Evolutionary conservation across 2,329 filamentous ascomycete genomes (phyloP).

Genomic region (Esteya vermicola): DNA sequence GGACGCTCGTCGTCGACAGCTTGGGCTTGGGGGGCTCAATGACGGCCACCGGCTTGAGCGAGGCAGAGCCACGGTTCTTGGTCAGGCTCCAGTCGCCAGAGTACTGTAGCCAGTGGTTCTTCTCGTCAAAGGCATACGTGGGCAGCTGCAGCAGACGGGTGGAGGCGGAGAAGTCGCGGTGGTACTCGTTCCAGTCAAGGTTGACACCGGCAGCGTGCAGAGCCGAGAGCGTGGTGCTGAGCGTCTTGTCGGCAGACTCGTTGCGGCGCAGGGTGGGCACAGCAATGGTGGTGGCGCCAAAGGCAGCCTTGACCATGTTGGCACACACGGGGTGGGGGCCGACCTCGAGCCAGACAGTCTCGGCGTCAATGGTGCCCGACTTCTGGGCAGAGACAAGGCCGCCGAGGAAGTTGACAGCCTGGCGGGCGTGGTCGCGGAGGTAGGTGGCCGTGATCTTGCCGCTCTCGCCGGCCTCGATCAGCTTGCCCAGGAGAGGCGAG

Average conservation of each 20-base stretch:
- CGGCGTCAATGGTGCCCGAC: constrained; percentile 45
- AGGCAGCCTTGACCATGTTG: constrained; percentile 52
- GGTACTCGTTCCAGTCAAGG: constrained; percentile 59
- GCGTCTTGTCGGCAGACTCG: constrained; percentile 50
- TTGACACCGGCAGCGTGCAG: constrained; percentile 47
- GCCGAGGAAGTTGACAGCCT: constrained; percentile 54
- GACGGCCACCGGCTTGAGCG: constrained; percentile 12
- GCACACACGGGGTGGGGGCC: constrained; percentile 60
- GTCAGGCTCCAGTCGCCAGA: constrained; percentile 57
- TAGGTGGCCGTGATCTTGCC: constrained; percentile 45
- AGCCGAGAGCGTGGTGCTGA: constrained; percentile 40
- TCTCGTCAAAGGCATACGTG: constrained; percentile 57
- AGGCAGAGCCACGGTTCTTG: constrained; percentile 45
- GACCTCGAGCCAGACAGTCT: constrained; percentile 58
- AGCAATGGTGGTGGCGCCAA: constrained; percentile 37
- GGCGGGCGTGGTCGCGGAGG: constrained; percentile 48
- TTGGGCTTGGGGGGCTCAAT: constrained; percentile 33
- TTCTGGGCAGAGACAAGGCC: constrained; percentile 45
- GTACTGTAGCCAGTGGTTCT: constrained; percentile 55
- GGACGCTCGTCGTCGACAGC: constrained; percentile 51
- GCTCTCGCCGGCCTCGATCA: constrained; percentile 35
- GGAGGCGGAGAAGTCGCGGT: constrained; percentile 30
- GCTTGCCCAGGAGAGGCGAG: constrained; percentile 49
- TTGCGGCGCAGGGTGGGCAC: constrained; percentile 47
- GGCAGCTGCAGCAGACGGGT: constrained; percentile 46